phyloP scores from a whole-genome alignment of 805 yeast species.

The Ascoidea tarda region DNA sequence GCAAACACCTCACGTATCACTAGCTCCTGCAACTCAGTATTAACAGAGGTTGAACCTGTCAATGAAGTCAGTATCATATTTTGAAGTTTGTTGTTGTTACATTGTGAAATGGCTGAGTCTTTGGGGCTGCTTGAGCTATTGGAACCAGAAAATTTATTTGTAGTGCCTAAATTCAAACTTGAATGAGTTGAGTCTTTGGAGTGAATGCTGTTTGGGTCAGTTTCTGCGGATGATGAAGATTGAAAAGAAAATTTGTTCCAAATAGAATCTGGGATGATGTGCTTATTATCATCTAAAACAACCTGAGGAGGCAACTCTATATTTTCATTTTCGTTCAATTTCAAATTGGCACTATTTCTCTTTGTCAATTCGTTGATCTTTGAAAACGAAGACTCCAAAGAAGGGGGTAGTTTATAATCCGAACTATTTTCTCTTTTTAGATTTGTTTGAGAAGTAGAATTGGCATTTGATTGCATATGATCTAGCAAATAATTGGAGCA shows the following conservation, averaged over 20 bases:
- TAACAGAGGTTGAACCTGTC: constrained; percentile 53
- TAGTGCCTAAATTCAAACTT: background rate
- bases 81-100: constrained; percentile 2
- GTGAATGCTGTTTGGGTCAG: background rate
- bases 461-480: background rate
- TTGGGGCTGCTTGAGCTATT: background rate
- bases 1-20: constrained; percentile 65
- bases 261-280: constrained; percentile 75
- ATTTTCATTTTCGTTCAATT: constrained; percentile 8
- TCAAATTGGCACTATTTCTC: background rate
- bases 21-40: constrained; percentile 55
- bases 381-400: constrained; percentile 13
- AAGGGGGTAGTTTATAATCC: constrained; percentile 1
- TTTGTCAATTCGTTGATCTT: constrained; percentile 5
- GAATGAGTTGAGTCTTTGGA: background rate
- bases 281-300: constrained; percentile 81
- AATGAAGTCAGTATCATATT: too few relatives aligned
- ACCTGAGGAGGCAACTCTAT: constrained; percentile 54
- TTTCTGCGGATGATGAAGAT: background rate
- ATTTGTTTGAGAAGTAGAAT: background rate
- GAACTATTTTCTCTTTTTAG: background rate
- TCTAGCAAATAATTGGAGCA: constrained; percentile 14
- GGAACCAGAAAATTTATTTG: background rate
- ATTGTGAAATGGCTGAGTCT: background rate
- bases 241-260: constrained; percentile 44